phyloP scores from a whole-genome alignment of 495 filamentous ascomycete genomes.

The Xylaria nigripes region DNA sequence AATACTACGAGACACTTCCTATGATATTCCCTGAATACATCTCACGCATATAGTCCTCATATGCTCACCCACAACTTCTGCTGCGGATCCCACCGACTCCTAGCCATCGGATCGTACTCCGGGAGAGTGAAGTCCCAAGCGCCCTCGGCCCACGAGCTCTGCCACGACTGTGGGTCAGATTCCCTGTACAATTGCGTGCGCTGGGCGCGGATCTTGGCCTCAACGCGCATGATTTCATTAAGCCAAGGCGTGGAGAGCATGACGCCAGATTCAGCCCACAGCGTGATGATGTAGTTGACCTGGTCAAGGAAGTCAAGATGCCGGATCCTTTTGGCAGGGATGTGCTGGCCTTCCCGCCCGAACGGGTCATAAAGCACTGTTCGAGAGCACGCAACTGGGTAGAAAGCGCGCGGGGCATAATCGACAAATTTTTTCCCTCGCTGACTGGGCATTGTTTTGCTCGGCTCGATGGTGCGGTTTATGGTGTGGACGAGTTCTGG shows the following conservation, averaged over 20 bases:
- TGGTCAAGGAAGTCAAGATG: constrained; percentile 1
- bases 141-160: background rate
- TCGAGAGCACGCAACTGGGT: background rate
- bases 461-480: background rate
- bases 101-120: background rate
- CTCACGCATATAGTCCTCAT: too few relatives aligned
- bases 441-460: background rate
- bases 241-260: constrained; percentile 2
- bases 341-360: background rate
- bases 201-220: background rate
- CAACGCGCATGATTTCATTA: constrained; percentile 2
- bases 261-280: background rate
- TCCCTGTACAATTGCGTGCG: background rate
- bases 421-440: background rate
- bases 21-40: too few relatives aligned
- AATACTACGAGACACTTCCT: too few relatives aligned
- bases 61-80: background rate
- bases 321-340: background rate
- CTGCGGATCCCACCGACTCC: background rate
- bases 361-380: background rate
- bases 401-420: background rate
- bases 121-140: constrained; percentile 3
- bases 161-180: background rate
- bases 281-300: background rate
- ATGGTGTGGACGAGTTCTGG: too few relatives aligned